phyloP scores from a whole-genome alignment of 2,329 filamentous ascomycete species.

The Fragosphaeria purpurea region DNA sequence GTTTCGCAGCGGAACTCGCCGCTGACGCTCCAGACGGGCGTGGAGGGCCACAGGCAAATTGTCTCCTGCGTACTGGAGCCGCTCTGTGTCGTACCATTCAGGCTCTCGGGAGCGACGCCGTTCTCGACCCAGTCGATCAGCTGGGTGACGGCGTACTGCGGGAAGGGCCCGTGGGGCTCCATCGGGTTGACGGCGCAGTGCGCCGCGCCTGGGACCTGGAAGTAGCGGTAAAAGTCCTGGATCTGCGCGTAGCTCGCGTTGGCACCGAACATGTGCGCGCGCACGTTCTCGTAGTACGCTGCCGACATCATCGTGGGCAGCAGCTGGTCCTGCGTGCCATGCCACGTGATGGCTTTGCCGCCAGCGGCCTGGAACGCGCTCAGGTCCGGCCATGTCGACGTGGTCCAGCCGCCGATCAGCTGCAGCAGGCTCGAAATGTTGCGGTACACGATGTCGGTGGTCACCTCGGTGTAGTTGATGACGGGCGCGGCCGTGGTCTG shows the following conservation, averaged over 20 bases:
- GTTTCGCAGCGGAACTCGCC: not conserved
- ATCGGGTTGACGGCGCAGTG: conserved; percentile 35
- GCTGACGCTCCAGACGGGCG: conserved; percentile 26
- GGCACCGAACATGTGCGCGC: conserved; percentile 29
- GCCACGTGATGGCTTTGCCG: conserved; percentile 41
- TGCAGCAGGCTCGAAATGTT: conserved; percentile 41
- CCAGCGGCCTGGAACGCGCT: conserved; percentile 32
- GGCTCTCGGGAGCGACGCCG: conserved; percentile 29
- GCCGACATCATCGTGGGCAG: conserved; percentile 39
- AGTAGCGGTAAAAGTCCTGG: conserved; percentile 20
- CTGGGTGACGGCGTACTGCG: conserved; percentile 11
- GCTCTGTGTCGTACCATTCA: conserved; percentile 21
- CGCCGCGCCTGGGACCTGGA: conserved; percentile 36
- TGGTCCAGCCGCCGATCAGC: conserved; percentile 36
- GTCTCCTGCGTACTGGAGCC: conserved; percentile 23
- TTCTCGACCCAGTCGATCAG: conserved; percentile 41
- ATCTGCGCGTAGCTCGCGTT: conserved; percentile 17
- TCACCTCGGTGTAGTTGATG: conserved; percentile 29
- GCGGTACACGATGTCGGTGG: conserved; percentile 37
- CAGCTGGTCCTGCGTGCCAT: conserved; percentile 39
- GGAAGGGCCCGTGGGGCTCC: conserved; percentile 33
- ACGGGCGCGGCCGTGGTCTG: not conserved
- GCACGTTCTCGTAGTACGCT: conserved; percentile 31
- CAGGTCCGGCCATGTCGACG: conserved; percentile 35
- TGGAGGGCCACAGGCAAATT: conserved; percentile 32